Percentiles rank a stretch among this genome's conserved stretches.
phyloP scores from a whole-genome alignment of 73 alveolate genomes.

The Stentor coeruleus region DNA sequence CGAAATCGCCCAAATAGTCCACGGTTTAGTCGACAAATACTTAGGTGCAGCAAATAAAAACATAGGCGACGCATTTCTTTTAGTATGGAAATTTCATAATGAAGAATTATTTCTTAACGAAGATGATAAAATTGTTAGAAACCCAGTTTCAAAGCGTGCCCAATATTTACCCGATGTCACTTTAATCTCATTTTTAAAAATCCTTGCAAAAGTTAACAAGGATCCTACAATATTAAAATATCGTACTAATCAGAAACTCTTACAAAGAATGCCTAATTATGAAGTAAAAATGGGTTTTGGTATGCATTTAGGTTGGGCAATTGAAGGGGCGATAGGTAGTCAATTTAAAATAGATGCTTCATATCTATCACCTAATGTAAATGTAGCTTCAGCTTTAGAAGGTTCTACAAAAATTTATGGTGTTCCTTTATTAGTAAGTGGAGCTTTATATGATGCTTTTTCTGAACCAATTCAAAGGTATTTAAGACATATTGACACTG shows the following conservation, averaged over 20 bases:
- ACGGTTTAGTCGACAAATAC: slow-evolving; percentile 76
- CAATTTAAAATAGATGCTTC: slow-evolving; percentile 89
- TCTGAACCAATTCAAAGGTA: slow-evolving; percentile 41
- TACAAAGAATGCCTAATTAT: slow-evolving; percentile 70
- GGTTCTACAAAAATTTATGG: slow-evolving; percentile 62
- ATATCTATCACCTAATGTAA: slow-evolving; percentile 86
- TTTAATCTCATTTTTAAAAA: slow-evolving; percentile 83
- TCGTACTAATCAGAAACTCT: slow-evolving; percentile 56
- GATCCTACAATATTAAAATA: slow-evolving; percentile 79
- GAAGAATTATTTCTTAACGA: slow-evolving; percentile 20
- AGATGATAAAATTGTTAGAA: slow-evolving; percentile 31
- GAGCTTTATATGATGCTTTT: slow-evolving; percentile 52
- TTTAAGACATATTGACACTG: slow-evolving; percentile 75
- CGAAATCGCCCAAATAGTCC: slow-evolving; percentile 98
- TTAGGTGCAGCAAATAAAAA: slow-evolving; percentile 98
- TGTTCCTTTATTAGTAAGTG: slow-evolving; percentile 69
- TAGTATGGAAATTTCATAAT: slow-evolving; percentile 95
- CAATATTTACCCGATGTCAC: slow-evolving; percentile 91
- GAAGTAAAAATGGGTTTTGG: slow-evolving; percentile 96
- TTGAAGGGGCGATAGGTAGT: slow-evolving; percentile 95
- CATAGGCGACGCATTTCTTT: slow-evolving; percentile 98
- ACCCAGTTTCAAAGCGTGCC: slow-evolving; percentile 57
- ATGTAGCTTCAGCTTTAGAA: slow-evolving; percentile 84
- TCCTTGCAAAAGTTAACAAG: slow-evolving; percentile 82
- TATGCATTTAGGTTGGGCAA: slow-evolving; percentile 96